These are phyloP conservation scores for Sporothrix inflata DNA, from an alignment of 2,329 filamentous ascomycete genomes.

Conservation along the genomic window DNA sequence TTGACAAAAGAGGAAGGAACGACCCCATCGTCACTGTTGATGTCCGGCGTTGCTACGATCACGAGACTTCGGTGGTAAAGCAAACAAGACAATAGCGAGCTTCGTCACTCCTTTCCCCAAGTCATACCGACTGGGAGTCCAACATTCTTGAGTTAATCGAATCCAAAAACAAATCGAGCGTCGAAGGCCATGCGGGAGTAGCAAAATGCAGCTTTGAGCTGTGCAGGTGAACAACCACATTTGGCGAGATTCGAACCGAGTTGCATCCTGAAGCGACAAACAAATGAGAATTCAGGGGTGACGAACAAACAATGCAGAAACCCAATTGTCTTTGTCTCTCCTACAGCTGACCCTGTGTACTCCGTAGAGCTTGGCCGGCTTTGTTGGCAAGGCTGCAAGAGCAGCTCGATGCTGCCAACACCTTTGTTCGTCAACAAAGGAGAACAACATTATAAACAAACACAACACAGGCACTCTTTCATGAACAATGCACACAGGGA, in stretches of 20 bases:
- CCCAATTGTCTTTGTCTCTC: background rate
- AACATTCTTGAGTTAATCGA: too few relatives aligned
- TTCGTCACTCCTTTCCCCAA: background rate
- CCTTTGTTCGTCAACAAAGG: conserved; percentile 5
- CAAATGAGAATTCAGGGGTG: background rate
- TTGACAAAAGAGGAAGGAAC: conserved; percentile 10
- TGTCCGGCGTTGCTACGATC: background rate
- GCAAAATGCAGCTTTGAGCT: background rate
- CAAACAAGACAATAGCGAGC: background rate
- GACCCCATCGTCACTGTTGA: background rate
- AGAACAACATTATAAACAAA: background rate
- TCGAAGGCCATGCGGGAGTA: too few relatives aligned
- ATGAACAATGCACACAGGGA: background rate
- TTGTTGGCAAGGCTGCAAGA: background rate
- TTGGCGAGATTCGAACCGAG: background rate
- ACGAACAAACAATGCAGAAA: background rate
- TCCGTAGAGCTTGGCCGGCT: background rate
- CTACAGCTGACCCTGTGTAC: background rate
- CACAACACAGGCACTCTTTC: background rate
- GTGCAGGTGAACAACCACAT: background rate
- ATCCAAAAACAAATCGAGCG: too few relatives aligned
- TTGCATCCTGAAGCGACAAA: background rate
- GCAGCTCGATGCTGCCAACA: background rate
- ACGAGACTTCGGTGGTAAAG: background rate
- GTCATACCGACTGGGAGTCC: background rate